A percentile compares a stretch with the other conserved stretches of the same genome.
phyloP scores from a whole-genome alignment of 2,329 filamentous ascomycete species.

The Sporothrix pseudoabietina region DNA sequence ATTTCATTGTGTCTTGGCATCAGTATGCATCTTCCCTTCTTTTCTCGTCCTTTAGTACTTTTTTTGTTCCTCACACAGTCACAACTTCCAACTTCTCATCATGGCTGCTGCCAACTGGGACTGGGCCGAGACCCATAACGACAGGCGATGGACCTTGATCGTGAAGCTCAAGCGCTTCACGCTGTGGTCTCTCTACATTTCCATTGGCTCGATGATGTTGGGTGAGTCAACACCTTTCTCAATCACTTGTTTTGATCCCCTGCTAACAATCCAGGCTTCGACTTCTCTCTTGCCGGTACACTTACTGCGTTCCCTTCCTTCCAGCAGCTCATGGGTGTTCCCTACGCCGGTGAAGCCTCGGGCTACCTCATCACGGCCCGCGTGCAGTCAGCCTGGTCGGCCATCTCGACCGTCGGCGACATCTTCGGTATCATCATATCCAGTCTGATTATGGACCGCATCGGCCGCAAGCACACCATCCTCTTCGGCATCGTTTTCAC shows the following conservation, averaged over 20 bases:
- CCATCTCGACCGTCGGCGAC: conserved; percentile 20
- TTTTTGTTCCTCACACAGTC: not conserved
- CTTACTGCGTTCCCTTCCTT: conserved; percentile 8
- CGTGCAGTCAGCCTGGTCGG: conserved; percentile 13
- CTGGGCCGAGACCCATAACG: conserved; percentile 7
- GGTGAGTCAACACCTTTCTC: not conserved
- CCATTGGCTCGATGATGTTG: conserved; percentile 17
- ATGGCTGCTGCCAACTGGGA: not conserved
- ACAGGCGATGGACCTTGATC: not conserved
- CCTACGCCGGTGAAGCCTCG: not conserved
- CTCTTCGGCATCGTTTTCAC: conserved; percentile 8
- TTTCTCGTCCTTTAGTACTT: too few relatives aligned
- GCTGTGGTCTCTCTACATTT: conserved; percentile 11
- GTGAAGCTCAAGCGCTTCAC: conserved; percentile 10
- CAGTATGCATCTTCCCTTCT: not conserved
- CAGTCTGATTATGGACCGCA: not conserved
- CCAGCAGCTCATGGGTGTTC: conserved; percentile 7
- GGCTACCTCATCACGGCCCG: conserved; percentile 16
- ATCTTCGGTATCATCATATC: conserved; percentile 11
- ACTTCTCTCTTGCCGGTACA: conserved; percentile 9
- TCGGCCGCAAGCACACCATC: conserved; percentile 26
- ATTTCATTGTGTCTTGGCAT: not conserved
- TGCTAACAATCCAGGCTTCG: conserved; percentile 4
- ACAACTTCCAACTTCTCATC: not conserved
- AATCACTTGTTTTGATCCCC: not conserved